These are phyloP conservation scores for Adansonia madagascariensis DNA, from an alignment of 441 rosid species.

Conservation along the genomic window DNA sequence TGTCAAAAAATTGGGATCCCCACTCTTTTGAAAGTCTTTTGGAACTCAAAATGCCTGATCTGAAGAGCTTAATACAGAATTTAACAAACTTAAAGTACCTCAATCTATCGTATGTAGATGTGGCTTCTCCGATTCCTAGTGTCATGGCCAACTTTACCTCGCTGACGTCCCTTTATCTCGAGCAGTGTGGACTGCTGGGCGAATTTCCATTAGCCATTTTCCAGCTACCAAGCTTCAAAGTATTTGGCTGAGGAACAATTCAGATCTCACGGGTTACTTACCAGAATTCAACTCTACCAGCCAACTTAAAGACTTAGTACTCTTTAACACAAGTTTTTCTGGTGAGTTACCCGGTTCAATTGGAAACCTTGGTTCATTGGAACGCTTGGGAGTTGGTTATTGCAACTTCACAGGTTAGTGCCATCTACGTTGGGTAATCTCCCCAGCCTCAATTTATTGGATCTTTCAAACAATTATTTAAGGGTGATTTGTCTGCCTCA, in stretches of 20 bases:
- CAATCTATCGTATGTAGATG: neutral
- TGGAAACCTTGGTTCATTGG: constrained; percentile 25
- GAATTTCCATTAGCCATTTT: constrained; percentile 31
- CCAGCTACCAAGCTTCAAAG: constrained; percentile 21
- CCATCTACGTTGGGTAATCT: neutral
- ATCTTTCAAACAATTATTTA: no score
- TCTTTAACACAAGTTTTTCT: neutral
- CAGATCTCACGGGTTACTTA: constrained; percentile 2
- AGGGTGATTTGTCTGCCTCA: no score
- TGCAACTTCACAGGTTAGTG: constrained; percentile 1
- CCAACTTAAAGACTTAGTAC: neutral
- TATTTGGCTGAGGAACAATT: neutral
- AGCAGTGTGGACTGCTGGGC: constrained; percentile 7
- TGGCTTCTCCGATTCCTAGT: neutral
- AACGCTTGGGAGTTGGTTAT: neutral
- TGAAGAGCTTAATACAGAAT: constrained; percentile 14
- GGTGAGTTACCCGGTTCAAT: constrained; percentile 32
- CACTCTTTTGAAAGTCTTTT: neutral
- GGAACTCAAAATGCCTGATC: neutral
- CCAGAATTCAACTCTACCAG: neutral
- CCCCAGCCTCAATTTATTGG: no score
- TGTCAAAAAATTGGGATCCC: neutral
- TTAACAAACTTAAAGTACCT: neutral
- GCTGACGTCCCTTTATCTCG: constrained; percentile 11
- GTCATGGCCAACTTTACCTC: constrained; percentile 18